Conservation (phyloP, 2,329 filamentous ascomycete genomes). For the Monosporascus sp. region DNA sequence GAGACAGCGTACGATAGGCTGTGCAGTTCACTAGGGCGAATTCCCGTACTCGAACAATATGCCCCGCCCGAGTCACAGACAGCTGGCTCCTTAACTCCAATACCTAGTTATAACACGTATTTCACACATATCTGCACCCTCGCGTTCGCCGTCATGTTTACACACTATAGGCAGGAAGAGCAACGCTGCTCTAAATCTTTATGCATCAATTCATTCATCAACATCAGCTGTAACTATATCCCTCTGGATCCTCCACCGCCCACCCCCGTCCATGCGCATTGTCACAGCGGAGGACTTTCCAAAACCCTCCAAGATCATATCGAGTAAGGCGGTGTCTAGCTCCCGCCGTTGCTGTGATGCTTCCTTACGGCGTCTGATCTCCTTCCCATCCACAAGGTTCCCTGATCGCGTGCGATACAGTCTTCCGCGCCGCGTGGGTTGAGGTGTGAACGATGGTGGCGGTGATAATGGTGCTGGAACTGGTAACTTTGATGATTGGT, state of each 20-base stretch:
- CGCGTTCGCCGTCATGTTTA: too few species aligned
- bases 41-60: too few species aligned
- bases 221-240: conserved; percentile 2
- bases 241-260: conserved; percentile 35
- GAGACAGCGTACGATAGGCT: too few species aligned
- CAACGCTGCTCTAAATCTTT: neutral
- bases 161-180: too few species aligned
- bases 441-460: neutral
- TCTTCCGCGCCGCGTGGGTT: conserved; percentile 10
- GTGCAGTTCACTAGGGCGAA: too few species aligned
- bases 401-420: conserved; percentile 23
- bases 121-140: too few species aligned
- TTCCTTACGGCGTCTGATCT: conserved; percentile 15
- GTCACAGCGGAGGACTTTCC: conserved; percentile 25
- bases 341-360: conserved; percentile 7
- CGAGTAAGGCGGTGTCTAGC: conserved; percentile 27
- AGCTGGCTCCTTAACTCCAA: too few species aligned
- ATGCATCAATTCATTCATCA: conserved; percentile 5
- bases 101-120: too few species aligned
- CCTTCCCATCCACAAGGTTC: conserved; percentile 16
- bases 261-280: conserved; percentile 33
- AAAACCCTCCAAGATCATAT: conserved; percentile 33
- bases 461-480: neutral
- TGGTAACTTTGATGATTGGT: neutral
- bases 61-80: too few species aligned